Conservation (phyloP, 192 early-diverging fungal genomes). For the Dissophora globulifera region DNA sequence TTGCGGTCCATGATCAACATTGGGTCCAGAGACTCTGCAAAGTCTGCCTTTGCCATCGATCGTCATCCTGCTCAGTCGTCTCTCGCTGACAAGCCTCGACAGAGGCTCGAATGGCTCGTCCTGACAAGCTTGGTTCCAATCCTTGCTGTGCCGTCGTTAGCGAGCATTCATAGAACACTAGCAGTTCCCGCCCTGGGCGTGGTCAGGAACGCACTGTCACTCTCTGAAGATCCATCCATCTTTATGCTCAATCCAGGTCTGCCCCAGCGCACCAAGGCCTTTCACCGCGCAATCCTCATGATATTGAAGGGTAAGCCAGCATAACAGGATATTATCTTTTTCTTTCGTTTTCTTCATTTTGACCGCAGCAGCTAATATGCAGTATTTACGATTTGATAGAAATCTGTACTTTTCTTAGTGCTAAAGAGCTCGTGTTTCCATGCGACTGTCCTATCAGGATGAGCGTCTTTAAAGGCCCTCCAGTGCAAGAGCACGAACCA, state of each 20-base stretch:
- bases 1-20: constrained; percentile 31
- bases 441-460: constrained; percentile 17
- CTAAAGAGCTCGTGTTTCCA: constrained; percentile 14
- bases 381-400: neutral
- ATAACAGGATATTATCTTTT: no score
- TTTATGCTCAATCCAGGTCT: neutral
- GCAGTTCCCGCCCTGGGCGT: constrained; percentile 9
- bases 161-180: constrained; percentile 16
- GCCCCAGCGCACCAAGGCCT: constrained; percentile 10
- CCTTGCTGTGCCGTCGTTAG: constrained; percentile 13
- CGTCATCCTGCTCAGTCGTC: neutral
- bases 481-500: constrained; percentile 18
- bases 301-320: constrained; percentile 28
- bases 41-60: constrained; percentile 14
- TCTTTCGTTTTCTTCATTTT: no score
- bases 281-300: constrained; percentile 10
- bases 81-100: constrained; percentile 19
- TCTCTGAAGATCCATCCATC: constrained; percentile 9
- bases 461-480: constrained; percentile 17
- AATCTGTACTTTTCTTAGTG: constrained; percentile 1
- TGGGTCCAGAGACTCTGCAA: neutral
- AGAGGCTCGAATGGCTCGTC: constrained; percentile 33
- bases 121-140: constrained; percentile 14
- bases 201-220: neutral
- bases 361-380: neutral